These are phyloP conservation scores for Fusarium fujikuroi DNA, from an alignment of 2,329 filamentous ascomycete genomes.

Conservation along the genomic window DNA sequence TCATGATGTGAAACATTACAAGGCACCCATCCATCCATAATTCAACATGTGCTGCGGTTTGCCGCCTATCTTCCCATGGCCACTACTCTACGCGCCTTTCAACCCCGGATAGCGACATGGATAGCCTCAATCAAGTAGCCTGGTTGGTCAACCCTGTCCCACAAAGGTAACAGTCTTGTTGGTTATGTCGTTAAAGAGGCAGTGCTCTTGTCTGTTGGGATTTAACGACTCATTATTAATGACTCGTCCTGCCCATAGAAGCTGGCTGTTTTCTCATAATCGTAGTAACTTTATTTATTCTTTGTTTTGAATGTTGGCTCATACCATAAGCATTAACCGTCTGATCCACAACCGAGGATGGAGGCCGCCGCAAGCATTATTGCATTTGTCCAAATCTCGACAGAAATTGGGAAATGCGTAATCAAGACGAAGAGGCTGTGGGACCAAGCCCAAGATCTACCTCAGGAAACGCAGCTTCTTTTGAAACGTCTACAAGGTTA, in stretches of 20 bases:
- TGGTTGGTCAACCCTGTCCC: not conserved
- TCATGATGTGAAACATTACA: not conserved
- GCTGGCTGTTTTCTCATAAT: not conserved
- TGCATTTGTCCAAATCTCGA: constrained; percentile 40
- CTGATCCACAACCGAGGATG: constrained; percentile 5
- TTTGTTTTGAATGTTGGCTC: not conserved
- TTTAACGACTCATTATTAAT: not conserved
- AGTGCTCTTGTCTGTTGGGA: constrained; percentile 7
- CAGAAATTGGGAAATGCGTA: constrained; percentile 35
- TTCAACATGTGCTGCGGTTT: constrained; percentile 10
- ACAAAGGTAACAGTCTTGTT: not conserved
- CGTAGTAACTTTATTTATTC: not conserved
- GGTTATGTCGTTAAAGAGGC: constrained; percentile 11
- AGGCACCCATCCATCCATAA: not conserved
- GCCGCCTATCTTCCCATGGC: constrained; percentile 10
- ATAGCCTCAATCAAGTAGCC: not conserved
- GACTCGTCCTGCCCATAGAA: not conserved
- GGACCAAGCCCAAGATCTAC: constrained; percentile 41
- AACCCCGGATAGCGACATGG: not conserved
- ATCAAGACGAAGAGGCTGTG: constrained; percentile 39
- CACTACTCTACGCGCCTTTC: constrained; percentile 20
- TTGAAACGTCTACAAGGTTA: constrained; percentile 31
- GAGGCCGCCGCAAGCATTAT: constrained; percentile 37
- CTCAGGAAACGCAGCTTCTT: constrained; percentile 33
- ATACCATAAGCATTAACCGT: not conserved